A percentile compares a stretch with the other conserved stretches of the same genome.
Evolutionary conservation across 2,329 filamentous ascomycete species (phyloP).

Genomic region (Lecanosticta acicola): DNA sequence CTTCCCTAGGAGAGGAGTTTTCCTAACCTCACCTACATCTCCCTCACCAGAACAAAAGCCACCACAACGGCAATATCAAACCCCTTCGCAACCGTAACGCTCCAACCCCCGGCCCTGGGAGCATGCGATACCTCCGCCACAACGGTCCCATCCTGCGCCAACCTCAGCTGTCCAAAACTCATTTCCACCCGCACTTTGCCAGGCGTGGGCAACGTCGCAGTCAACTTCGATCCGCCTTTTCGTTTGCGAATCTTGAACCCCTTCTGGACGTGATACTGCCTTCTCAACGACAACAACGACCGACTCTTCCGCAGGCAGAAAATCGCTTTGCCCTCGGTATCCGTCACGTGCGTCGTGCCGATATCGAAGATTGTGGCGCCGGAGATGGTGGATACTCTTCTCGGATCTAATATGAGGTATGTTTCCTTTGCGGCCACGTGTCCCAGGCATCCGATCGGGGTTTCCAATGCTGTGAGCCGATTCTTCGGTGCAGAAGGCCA

Average conservation of each 20-base stretch:
- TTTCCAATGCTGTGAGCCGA: not conserved
- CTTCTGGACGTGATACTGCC: not conserved
- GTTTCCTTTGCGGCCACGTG: not conserved
- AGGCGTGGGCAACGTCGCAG: no score
- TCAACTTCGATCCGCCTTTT: not conserved
- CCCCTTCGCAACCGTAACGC: not conserved
- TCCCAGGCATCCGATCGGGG: not conserved
- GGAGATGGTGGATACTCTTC: not conserved
- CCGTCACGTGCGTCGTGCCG: not conserved
- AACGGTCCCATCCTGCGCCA: not conserved
- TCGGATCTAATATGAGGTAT: not conserved
- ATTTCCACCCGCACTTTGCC: no score
- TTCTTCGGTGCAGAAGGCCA: not conserved
- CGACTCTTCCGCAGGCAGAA: not conserved
- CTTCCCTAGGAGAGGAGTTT: no score
- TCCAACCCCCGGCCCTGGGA: not conserved
- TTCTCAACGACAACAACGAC: constrained; percentile 1
- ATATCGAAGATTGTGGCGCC: not conserved
- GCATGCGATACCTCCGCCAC: not conserved
- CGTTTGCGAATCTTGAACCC: not conserved
- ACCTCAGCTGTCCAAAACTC: no score
- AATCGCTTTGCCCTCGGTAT: not conserved
- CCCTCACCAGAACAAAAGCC: not conserved
- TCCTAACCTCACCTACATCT: not conserved
- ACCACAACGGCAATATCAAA: not conserved